Conservation (phyloP, 192 early-diverging fungal genomes). For the Geranomyces michiganensis region DNA sequence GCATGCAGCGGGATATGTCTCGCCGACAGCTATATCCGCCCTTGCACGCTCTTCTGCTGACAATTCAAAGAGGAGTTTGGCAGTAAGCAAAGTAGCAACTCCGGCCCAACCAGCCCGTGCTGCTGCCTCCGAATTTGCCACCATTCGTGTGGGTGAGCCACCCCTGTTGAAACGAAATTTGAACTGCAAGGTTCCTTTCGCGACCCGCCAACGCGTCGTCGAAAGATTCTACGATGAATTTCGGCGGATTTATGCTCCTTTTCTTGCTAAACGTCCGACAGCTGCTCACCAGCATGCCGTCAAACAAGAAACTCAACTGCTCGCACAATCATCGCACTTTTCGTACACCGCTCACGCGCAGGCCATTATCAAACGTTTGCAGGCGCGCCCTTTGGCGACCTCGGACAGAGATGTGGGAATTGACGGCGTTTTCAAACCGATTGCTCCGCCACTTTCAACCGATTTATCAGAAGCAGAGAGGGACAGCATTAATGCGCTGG, state of each 20-base stretch:
- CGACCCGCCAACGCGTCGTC: constrained; percentile 42
- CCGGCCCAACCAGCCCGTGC: neutral
- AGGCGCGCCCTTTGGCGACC: constrained; percentile 54
- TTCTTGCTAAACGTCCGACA: constrained; percentile 24
- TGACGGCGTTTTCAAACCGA: constrained; percentile 58
- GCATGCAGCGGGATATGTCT: neutral
- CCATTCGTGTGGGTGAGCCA: constrained; percentile 9
- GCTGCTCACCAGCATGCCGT: constrained; percentile 60
- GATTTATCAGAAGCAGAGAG: constrained; percentile 20
- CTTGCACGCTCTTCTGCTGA: neutral
- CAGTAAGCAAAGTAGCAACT: neutral
- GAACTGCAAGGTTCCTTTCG: constrained; percentile 35
- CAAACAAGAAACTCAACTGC: constrained; percentile 36
- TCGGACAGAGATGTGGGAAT: constrained; percentile 60
- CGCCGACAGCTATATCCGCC: neutral
- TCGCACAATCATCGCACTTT: constrained; percentile 6
- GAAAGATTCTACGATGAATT: constrained; percentile 50
- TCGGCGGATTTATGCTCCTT: constrained; percentile 57
- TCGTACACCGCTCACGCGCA: constrained; percentile 41
- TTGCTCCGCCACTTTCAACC: constrained; percentile 29
- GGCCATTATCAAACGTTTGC: constrained; percentile 54
- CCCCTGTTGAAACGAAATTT: constrained; percentile 15
- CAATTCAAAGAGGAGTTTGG: no score
- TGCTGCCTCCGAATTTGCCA: constrained; percentile 1
- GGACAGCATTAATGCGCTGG: neutral